Evolutionary conservation across 768 basidiomycete genomes (phyloP), one percentile per base, ranked within the genome.

Genomic region (Trametes villosa): DNA sequence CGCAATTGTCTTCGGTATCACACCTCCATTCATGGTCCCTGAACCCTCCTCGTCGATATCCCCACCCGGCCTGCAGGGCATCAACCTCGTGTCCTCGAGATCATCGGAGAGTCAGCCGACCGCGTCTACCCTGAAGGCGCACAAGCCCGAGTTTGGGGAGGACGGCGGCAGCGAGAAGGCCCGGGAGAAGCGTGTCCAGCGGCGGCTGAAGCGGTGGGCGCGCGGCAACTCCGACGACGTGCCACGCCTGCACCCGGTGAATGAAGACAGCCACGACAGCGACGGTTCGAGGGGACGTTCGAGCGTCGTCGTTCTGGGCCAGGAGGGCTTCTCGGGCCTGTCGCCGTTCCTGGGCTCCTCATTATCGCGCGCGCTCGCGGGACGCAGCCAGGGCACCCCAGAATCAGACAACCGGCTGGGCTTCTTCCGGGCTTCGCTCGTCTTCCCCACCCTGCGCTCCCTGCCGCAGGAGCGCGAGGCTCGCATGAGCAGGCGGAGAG

Each of bases 1-100:
- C 66, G 85, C 88, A 9, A 92, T 97, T 47, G 79, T 97, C 18
- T 91, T 96, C 67, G 93, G 94, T n/a, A 86, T 92, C 68, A 87
- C 89, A 0, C 93, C 94, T 27, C 77, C 91, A 4, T 75, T 94
- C n/a, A 76, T 84, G 15, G 80, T 83, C n/a, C 76, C 83, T 11
- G 64, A 70, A 67, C 48, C 74, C 67, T 36, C 72, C 2, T 45
- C 66, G 6, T 58, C 70, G 26, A 61, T 74, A 2, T 67, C 78
- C 17, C 71, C 70, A 24, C 45, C 68, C 1, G 67, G 68, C 36
- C 46, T 62, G 4, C 76, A 68, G 15, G 75, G 77, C 34, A 60
- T 85, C 53, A 80, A 75, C 62, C 65, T 83, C 48, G 71, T 83
- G 31, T 80, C 80, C 73, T 82, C 73, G 64, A 79, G 79, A 45